These are phyloP conservation scores for Globisporangium irregulare DNA, from an alignment of 352 stramenopile genomes.

Conservation along the genomic window DNA sequence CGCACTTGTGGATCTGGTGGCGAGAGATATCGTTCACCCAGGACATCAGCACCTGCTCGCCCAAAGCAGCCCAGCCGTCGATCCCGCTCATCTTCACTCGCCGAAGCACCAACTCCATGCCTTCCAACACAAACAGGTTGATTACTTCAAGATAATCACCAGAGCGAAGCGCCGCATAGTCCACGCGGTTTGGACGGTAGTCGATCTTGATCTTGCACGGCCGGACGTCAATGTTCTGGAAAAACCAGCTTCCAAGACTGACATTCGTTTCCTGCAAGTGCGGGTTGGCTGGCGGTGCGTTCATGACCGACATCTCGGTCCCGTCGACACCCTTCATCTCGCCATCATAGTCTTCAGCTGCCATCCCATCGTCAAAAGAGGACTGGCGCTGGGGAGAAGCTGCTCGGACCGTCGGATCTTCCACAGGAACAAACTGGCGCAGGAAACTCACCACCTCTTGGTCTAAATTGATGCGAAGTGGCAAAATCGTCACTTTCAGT, in stretches of 20 bases:
- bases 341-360: conserved; percentile 21
- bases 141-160: conserved; percentile 89
- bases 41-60: conserved; percentile 75
- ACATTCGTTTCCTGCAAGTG: conserved; percentile 40
- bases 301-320: conserved; percentile 49
- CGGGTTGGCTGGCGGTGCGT: conserved; percentile 10
- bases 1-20: conserved; percentile 87
- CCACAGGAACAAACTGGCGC: conserved; percentile 71
- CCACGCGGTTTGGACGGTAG: conserved; percentile 84
- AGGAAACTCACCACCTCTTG: conserved; percentile 87
- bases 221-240: conserved; percentile 85
- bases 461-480: conserved; percentile 82
- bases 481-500: conserved; percentile 70
- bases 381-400: conserved; percentile 17
- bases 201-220: conserved; percentile 91
- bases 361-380: conserved; percentile 13
- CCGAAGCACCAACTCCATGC: conserved; percentile 85
- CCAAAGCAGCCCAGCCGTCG: conserved; percentile 68
- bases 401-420: conserved; percentile 26
- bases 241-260: conserved; percentile 71
- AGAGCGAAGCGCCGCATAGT: conserved; percentile 76
- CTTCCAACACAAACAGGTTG: conserved; percentile 86
- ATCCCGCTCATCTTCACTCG: conserved; percentile 82
- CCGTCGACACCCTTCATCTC: conserved; percentile 38
- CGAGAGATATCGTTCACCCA: conserved; percentile 88